These are phyloP conservation scores for Cicer arietinum DNA, from an alignment of 306 rosid species.

Conservation along the genomic window DNA sequence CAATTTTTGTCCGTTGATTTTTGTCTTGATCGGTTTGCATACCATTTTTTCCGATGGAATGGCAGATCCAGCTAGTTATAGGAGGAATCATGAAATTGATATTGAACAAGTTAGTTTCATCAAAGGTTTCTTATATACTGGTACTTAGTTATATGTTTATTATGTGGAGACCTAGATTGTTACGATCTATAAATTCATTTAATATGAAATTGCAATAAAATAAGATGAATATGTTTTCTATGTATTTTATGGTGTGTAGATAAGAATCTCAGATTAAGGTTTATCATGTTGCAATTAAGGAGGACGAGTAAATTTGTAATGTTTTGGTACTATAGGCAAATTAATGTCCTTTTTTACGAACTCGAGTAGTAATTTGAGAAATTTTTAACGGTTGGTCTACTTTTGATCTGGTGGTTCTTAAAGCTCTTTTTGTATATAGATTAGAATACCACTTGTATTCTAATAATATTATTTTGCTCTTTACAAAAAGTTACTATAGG, in stretches of 20 bases:
- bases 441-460: not conserved
- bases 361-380: not conserved
- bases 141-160: conserved; percentile 3
- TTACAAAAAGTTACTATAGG: not conserved
- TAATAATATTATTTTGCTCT: not conserved
- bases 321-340: not conserved
- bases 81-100: conserved; percentile 60
- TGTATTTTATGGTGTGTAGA: not conserved
- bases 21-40: conserved; percentile 45
- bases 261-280: conserved; percentile 5
- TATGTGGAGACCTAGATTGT: not conserved
- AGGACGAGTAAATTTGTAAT: not conserved
- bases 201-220: not conserved
- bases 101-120: conserved; percentile 68
- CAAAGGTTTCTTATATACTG: conserved; percentile 10
- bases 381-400: not conserved
- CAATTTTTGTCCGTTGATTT: conserved; percentile 60
- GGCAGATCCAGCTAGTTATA: conserved; percentile 66
- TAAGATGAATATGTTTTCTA: not conserved
- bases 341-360: not conserved
- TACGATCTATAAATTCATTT: not conserved
- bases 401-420: not conserved
- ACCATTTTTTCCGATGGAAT: conserved; percentile 66
- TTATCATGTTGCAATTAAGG: not conserved
- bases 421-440: not conserved